Percentiles rank a stretch among this genome's conserved stretches.
These are phyloP conservation scores for Geotrichum ghanense DNA, from an alignment of 805 yeast genomes.

Conservation along the genomic window DNA sequence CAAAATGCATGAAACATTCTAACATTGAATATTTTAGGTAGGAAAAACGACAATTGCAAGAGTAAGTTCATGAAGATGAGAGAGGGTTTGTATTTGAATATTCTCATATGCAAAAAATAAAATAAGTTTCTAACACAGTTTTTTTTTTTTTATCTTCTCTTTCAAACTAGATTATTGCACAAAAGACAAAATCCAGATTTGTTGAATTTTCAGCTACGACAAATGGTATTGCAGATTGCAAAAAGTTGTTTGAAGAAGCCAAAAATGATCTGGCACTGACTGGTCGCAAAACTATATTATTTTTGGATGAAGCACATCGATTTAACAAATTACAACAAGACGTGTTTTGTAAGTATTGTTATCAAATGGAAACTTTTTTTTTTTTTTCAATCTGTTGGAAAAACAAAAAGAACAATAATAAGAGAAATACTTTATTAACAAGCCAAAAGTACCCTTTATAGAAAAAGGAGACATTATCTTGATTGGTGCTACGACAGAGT, in stretches of 20 bases:
- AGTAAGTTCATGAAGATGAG: no score
- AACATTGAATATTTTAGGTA: no score
- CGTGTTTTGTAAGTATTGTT: slow-evolving; percentile 32
- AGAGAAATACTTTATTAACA: no score
- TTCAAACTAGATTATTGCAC: slow-evolving; percentile 38
- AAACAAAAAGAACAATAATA: no score
- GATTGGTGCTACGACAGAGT: slow-evolving; percentile 94
- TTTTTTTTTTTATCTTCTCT: no score
- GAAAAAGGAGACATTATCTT: slow-evolving; percentile 74
- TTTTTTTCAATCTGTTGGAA: no score
- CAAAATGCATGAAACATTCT: no score
- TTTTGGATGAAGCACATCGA: slow-evolving; percentile 89
- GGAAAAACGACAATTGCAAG: slow-evolving; percentile 80
- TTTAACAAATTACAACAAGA: slow-evolving; percentile 85
- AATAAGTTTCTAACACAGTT: no score
- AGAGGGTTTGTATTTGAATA: no score
- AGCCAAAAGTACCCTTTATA: slow-evolving; percentile 57
- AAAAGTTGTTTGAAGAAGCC: slow-evolving; percentile 46
- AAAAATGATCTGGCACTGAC: slow-evolving; percentile 34
- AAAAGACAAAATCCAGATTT: slow-evolving; percentile 30
- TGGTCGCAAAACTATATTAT: slow-evolving; percentile 52
- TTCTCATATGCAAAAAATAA: no score
- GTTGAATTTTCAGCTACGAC: slow-evolving; percentile 81
- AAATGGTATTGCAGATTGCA: slow-evolving; percentile 54
- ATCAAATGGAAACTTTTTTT: no score